Evolutionary conservation across 768 basidiomycete species (phyloP).

Genomic region (Rickenella mellea): DNA sequence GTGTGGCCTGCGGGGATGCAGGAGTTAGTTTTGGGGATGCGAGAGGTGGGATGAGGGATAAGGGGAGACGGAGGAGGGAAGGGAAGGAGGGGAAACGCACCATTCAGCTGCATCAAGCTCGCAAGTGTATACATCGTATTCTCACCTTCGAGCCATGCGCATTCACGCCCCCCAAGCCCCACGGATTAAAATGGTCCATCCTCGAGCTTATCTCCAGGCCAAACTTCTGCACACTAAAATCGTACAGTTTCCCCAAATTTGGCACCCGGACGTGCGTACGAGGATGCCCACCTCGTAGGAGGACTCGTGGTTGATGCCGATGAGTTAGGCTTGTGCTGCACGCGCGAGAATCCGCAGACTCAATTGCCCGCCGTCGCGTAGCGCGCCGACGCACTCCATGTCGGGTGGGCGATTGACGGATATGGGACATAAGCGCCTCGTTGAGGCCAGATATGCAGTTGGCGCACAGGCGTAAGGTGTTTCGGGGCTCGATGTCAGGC

Average conservation of each 20-base stretch:
- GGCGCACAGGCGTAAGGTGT: too few species aligned
- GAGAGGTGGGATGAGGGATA: too few species aligned
- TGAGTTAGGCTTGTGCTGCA: conserved; percentile 34
- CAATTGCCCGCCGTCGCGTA: conserved; percentile 52
- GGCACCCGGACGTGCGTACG: conserved; percentile 28
- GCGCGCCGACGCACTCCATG: conserved; percentile 33
- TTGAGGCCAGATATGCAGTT: too few species aligned
- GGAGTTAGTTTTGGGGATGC: conserved; percentile 5
- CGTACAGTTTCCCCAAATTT: conserved; percentile 34
- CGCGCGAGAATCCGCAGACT: conserved; percentile 38
- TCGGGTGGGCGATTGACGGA: conserved; percentile 42
- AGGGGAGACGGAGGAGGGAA: background rate
- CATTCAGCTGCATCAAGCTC: conserved; percentile 54
- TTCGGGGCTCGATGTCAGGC: too few species aligned
- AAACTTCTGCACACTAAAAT: conserved; percentile 28
- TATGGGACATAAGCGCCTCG: conserved; percentile 51
- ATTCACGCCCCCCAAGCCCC: conserved; percentile 34
- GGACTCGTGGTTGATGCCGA: conserved; percentile 39
- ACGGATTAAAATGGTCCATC: conserved; percentile 28
- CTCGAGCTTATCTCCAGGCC: conserved; percentile 26
- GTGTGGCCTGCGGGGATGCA: conserved; percentile 34
- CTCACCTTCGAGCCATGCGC: conserved; percentile 30
- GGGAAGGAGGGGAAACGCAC: conserved; percentile 18
- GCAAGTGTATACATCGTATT: conserved; percentile 54
- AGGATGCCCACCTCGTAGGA: conserved; percentile 42